Conservation (phyloP, 345 rosid species). For the Eutrema japonicum region DNA sequence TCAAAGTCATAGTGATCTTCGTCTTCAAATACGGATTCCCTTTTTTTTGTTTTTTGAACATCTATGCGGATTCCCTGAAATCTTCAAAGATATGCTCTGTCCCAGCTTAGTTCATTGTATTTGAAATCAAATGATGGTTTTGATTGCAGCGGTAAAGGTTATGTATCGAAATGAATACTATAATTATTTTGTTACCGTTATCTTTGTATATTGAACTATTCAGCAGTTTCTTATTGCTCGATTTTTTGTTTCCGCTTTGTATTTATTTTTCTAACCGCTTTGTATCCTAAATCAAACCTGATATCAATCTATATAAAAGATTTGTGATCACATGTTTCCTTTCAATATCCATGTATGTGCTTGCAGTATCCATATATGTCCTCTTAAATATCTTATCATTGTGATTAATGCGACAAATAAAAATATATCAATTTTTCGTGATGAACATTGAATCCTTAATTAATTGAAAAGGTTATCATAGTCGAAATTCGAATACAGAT, state of each 20-base stretch:
- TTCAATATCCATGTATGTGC: background rate
- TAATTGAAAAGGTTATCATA: background rate
- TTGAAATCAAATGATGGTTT: constrained; percentile 1
- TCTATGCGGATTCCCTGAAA: background rate
- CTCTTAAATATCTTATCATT: background rate
- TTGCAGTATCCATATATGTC: background rate
- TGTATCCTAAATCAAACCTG: too few species aligned
- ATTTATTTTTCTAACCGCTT: too few species aligned
- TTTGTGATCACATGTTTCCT: background rate
- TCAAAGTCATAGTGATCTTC: too few species aligned
- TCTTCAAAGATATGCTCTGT: constrained; percentile 38
- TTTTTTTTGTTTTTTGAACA: background rate
- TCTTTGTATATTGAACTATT: too few species aligned
- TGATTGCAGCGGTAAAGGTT: background rate
- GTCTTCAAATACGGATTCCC: background rate
- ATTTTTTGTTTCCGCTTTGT: too few species aligned
- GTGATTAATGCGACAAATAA: background rate
- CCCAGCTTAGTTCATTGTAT: constrained; percentile 12
- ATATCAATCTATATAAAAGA: too few species aligned
- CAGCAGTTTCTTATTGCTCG: too few species aligned
- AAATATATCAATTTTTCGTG: background rate
- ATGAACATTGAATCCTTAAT: background rate
- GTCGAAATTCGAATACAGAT: background rate
- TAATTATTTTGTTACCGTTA: too few species aligned
- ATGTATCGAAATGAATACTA: too few species aligned